Conservation (phyloP, 805 yeast genomes). For the Starmerella stellata region DNA sequence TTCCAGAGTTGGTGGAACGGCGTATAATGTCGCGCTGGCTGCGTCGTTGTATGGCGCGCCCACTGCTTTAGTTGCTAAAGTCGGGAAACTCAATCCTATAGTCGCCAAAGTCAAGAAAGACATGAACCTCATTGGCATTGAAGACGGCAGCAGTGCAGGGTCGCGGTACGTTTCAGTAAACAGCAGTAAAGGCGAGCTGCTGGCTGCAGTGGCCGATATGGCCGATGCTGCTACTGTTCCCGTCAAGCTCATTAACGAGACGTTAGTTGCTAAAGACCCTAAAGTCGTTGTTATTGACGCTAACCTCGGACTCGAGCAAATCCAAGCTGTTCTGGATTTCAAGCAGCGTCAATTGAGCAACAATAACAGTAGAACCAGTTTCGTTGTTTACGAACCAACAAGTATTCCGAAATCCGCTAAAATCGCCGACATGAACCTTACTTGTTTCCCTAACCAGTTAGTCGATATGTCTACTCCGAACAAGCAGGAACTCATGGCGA, state of each 20-base stretch:
- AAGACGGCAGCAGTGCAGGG: constrained; percentile 8
- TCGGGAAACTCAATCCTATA: constrained; percentile 7
- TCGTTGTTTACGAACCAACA: constrained; percentile 54
- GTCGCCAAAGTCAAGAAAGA: background rate
- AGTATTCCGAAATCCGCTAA: constrained; percentile 43
- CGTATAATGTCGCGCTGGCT: constrained; percentile 59
- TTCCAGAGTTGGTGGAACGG: constrained; percentile 67
- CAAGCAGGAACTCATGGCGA: constrained; percentile 35
- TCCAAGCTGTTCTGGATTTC: constrained; percentile 25
- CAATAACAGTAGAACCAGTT: constrained; percentile 9
- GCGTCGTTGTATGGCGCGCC: constrained; percentile 25
- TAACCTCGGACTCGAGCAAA: constrained; percentile 35
- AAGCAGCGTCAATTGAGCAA: no score
- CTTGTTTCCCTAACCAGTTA: constrained; percentile 32
- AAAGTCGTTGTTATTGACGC: constrained; percentile 44
- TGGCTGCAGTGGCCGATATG: constrained; percentile 78
- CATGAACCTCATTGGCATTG: background rate
- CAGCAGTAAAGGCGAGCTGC: constrained; percentile 39
- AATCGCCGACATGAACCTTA: constrained; percentile 26
- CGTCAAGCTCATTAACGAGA: constrained; percentile 26
- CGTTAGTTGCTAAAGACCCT: constrained; percentile 31
- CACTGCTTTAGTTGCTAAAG: constrained; percentile 12
- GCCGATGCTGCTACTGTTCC: constrained; percentile 38
- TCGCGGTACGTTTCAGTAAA: constrained; percentile 52
- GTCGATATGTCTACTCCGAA: constrained; percentile 50